Evolutionary conservation across 192 early-diverging fungal species (phyloP), one percentile per base, ranked within the genome.

Genomic region (Backusella sp.): DNA sequence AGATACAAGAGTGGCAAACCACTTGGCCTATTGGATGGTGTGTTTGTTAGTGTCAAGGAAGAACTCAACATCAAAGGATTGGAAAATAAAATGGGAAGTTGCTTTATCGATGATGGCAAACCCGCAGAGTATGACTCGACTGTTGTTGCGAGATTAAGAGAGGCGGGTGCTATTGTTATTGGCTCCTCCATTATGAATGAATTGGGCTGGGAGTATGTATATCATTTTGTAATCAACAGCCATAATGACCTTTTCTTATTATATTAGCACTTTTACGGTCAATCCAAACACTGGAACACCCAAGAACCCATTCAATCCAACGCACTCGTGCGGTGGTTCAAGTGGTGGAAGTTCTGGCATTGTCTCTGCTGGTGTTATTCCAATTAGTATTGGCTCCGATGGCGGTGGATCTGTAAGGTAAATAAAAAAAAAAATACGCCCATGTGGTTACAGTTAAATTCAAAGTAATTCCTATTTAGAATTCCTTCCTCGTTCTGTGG

Each of bases 111-210:
- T 75, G 74, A 77, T 72, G 81, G 77, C 7, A 79, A 79, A 32
- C 83, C 80, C 17, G 84, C 88, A 9, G 66, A 53, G 36, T 37
- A 78, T 1, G 91, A 94, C 72, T 88, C 89, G 9, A 75, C 76
- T 19, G 46, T 85, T 9, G 86, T 91, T 1, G 26, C 81, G 3
- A 75, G 83, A 66, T 81, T 94, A 9, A 84, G 86, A 52, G 78
- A 79, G 0, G 80, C 85, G 4, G 93, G 92, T 28, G 91, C 89
- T 0, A 83, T 94, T 69, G 87, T 92, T 72, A 76, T 90, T 37
- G 92, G 92, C 23, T 90, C 91, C 21, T 82, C 91, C 0, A 84
- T 82, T 34, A 95, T 95, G 94, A 87, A 92, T 67, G 94, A 95
- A 74, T 77, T 93, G 23, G 93, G 92, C 66, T 87, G 85, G 84